Evolutionary conservation across 1,139 yeast genomes (phyloP).

Genomic region (Schizosaccharomyces versatilis): DNA sequence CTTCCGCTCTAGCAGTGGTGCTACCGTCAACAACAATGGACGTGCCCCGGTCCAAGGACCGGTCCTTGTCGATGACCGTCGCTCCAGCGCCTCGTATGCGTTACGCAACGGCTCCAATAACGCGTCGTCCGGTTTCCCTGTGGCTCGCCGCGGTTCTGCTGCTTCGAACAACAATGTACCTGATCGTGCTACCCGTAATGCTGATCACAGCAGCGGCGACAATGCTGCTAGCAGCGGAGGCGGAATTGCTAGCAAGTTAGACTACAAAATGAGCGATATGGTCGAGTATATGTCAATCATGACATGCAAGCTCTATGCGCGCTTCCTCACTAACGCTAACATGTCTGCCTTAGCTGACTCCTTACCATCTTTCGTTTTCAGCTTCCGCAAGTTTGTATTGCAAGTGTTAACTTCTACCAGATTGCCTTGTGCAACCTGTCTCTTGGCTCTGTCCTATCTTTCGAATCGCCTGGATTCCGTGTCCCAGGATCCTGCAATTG

Average conservation of each 20-base stretch:
- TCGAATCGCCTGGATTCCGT: conserved; percentile 20
- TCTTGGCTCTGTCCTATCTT: conserved; percentile 58
- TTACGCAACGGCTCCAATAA: too few species aligned
- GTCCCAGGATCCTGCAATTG: neutral
- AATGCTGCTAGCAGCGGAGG: neutral
- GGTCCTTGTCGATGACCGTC: too few species aligned
- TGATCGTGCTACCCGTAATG: neutral
- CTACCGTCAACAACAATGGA: too few species aligned
- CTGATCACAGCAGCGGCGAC: neutral
- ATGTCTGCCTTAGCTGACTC: neutral
- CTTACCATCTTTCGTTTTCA: conserved; percentile 15
- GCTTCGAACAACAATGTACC: neutral
- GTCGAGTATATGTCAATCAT: conserved; percentile 1
- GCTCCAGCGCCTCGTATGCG: too few species aligned
- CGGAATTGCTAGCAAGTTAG: neutral
- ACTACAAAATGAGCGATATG: conserved; percentile 2
- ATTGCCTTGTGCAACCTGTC: conserved; percentile 58
- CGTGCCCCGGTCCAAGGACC: too few species aligned
- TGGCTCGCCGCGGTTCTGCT: neutral
- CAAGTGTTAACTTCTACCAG: conserved; percentile 76
- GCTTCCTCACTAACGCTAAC: neutral
- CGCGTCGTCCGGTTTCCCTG: neutral
- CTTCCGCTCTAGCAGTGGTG: too few species aligned
- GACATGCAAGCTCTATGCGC: conserved; percentile 1
- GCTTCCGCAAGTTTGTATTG: conserved; percentile 37